Base-by-base conservation (phyloP, 2,329 filamentous ascomycete genomes). In the Penicillium occitanis region DNA sequence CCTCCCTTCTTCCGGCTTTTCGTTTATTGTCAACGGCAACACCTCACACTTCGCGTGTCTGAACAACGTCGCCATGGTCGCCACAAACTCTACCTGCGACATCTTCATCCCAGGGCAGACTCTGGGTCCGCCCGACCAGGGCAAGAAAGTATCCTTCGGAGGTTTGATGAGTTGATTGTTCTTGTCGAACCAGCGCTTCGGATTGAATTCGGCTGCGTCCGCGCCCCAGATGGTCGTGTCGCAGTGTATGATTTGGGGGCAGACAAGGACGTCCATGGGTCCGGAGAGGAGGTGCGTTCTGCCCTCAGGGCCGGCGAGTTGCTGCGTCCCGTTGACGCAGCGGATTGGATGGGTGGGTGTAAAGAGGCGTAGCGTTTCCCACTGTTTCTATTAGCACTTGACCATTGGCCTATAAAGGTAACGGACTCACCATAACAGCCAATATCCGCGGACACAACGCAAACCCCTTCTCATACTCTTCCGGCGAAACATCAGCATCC, bases 71-170 rank as follows among this genome's bases (percentile, higher is more conserved):
- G 79, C 71, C 28, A 86, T 70, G 2, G 82, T 78, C 13, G 78
- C 79, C 3, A 81, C 79, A 71, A 86, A 85, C 71, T 87, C 85
- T 1, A 86, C 84, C 72, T 86, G 82, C 1, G 83, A 77, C 77
- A 87, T 83, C 14, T 62, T 66, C 64, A 66, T 66, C 2, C 65
- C 65, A 3, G 61, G 61, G 17, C 65, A 66, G 8, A 53, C 25
- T 2, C 51, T 51, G 8, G 65, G 61, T 5, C 65, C 64, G 5
- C 60, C 30, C 14, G 60, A 59, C 51, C 51, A 66, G 1, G 60
- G 65, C 8, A 66, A 35, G 19, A 62, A 66, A 0, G 40, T 63
- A 14, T 51, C 53, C 6, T 63, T 62, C 13, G 63, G 40, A 17
- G 50, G 58, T n/a, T 61, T 66, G 48, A 62, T 57, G 64, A 62